Conservation (phyloP, 2,329 filamentous ascomycete species). For the Chaetoscypha palmicola region DNA sequence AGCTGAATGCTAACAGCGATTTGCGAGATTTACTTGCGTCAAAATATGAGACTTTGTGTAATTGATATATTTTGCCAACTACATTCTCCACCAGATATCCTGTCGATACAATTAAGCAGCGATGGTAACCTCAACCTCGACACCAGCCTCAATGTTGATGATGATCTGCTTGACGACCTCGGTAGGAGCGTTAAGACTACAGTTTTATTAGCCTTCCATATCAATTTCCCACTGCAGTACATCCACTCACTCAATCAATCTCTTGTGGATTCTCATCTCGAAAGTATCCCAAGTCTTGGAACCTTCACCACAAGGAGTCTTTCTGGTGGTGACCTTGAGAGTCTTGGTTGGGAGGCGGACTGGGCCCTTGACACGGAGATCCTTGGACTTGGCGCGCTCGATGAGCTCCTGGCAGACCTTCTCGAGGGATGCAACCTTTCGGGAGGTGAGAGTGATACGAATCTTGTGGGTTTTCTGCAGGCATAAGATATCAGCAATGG, state of each 20-base stretch:
- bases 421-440: constrained; percentile 93
- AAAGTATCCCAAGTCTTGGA: constrained; percentile 99
- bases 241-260: constrained; percentile 79
- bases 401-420: constrained; percentile 98
- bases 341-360: constrained; percentile 97
- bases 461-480: constrained; percentile 87
- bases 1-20: no score
- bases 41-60: neutral
- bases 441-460: constrained; percentile 93
- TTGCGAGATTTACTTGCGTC: no score
- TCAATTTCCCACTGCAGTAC: no score
- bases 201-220: no score
- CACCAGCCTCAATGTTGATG: constrained; percentile 90
- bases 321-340: constrained; percentile 72
- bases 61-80: neutral
- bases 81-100: neutral
- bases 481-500: constrained; percentile 6
- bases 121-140: constrained; percentile 90
- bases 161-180: constrained; percentile 97
- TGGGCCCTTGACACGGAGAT: constrained; percentile 95
- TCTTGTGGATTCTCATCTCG: constrained; percentile 99
- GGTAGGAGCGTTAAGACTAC: constrained; percentile 85
- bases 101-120: constrained; percentile 54
- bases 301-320: constrained; percentile 99
- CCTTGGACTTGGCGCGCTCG: constrained; percentile 97